These are phyloP conservation scores for Paecilomyces sp. DNA, from an alignment of 2,329 filamentous ascomycete genomes.

Conservation along the genomic window DNA sequence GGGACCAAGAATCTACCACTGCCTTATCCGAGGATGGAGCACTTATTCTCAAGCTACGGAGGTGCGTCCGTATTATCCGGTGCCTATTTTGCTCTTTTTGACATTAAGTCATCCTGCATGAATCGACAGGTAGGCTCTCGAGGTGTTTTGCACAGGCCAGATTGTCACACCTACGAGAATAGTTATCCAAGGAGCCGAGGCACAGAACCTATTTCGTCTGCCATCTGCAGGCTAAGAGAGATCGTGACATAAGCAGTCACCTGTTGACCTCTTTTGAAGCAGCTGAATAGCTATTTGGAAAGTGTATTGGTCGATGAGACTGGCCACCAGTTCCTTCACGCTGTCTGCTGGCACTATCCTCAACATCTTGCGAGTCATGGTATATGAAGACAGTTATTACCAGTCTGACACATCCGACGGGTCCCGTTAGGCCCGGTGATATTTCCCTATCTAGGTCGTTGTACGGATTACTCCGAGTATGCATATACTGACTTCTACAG, in stretches of 20 bases:
- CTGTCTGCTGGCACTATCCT: too few species aligned
- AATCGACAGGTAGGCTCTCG: background rate
- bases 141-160: background rate
- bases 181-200: too few species aligned
- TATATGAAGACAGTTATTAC: background rate
- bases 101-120: background rate
- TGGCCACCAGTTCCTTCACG: background rate
- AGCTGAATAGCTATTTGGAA: background rate
- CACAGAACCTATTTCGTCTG: background rate
- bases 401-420: background rate
- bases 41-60: background rate
- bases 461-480: background rate
- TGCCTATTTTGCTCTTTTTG: background rate
- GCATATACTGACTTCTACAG: background rate
- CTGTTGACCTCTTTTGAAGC: background rate
- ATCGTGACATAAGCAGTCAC: background rate
- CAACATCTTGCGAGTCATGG: background rate
- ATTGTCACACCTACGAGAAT: background rate
- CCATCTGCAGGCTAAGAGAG: background rate
- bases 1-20: background rate
- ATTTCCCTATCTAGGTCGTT: background rate
- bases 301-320: background rate
- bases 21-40: background rate
- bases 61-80: background rate
- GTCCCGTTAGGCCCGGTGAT: background rate